Evolutionary conservation across 2,329 filamentous ascomycete species (phyloP).

Genomic region (Phyllosticta capitalensis): DNA sequence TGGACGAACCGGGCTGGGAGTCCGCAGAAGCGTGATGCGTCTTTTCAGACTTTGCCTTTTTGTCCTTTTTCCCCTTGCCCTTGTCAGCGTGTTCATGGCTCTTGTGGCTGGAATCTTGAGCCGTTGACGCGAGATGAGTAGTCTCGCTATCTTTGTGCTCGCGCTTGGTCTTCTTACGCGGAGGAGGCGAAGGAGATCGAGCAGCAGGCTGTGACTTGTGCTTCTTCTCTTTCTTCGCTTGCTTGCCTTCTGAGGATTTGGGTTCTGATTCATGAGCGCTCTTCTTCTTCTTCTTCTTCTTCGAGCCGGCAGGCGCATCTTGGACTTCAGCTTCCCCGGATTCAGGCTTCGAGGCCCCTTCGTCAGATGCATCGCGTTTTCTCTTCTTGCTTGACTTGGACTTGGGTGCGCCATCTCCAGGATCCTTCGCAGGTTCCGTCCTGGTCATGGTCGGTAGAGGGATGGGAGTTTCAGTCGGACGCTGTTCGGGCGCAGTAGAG

Average conservation of each 20-base stretch:
- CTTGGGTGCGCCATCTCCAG: background rate
- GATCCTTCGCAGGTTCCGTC: background rate
- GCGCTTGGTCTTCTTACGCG: background rate
- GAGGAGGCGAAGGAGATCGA: background rate
- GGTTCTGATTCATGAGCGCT: background rate
- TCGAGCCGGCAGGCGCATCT: background rate
- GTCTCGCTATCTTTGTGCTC: background rate
- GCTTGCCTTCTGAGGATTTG: background rate
- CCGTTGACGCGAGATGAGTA: background rate
- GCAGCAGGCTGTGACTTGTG: background rate
- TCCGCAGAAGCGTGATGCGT: background rate
- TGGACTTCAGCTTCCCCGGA: background rate
- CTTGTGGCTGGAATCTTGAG: background rate
- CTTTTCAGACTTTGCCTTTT: background rate
- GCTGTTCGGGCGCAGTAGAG: background rate
- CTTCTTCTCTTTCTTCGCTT: background rate
- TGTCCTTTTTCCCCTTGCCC: background rate
- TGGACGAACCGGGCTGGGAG: background rate
- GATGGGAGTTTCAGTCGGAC: background rate
- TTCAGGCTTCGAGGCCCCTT: background rate
- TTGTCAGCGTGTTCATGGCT: background rate
- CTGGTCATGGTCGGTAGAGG: background rate
- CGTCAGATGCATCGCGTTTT: background rate
- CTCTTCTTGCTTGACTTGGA: background rate
- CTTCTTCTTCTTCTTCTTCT: background rate